Evolutionary conservation across 345 rosid species (phyloP), one percentile per base, ranked within the genome.

Genomic region (Nephelium lappaceum): DNA sequence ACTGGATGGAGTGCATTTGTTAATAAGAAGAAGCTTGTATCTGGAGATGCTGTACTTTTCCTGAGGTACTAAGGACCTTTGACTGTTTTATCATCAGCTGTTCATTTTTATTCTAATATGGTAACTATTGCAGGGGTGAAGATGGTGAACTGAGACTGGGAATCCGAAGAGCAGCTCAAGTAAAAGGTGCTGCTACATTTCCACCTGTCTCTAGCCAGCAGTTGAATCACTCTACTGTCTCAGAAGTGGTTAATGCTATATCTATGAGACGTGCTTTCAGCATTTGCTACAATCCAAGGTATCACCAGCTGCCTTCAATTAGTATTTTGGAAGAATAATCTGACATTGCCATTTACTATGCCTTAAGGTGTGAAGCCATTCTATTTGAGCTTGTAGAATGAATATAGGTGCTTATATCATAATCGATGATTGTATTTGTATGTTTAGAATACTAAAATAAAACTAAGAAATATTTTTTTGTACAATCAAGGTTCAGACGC

Each of bases 1-100:
- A 97, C 98, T 8, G 99, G 99, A 58, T 97, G 99, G 99, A 97
- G 98, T 84, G 95, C 95, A 24, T 97, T 97, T 83, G 98, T 97
- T 5, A 97, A 97, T 83, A 93, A 88, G 93, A 97, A 97, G 92
- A 94, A 94, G 82, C 98, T 97, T 68, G 96, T 97, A 61, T 93
- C 98, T 19, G 99, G 99, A 80, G 99, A 97, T 87, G 99, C 98
- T 58, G 98, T 97, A 74, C 98, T 97, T 69, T 97, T 97, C 82
- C 95, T 94, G 23, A 92, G 98, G 99, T 94, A 82, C 15, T 24
- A 19, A 23, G 41, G 31, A 62, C 64, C 23, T 67, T 69, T 23
- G 7, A 8, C 51, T 45, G 16, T 14, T 53, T 14, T 19, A 43
- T 21, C 25, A 19, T 69, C 8, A 36, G 36, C 24, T 11, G 0